These are phyloP conservation scores for Talaromyces sp. DNA, from an alignment of 2,329 filamentous ascomycete genomes.

Conservation along the genomic window DNA sequence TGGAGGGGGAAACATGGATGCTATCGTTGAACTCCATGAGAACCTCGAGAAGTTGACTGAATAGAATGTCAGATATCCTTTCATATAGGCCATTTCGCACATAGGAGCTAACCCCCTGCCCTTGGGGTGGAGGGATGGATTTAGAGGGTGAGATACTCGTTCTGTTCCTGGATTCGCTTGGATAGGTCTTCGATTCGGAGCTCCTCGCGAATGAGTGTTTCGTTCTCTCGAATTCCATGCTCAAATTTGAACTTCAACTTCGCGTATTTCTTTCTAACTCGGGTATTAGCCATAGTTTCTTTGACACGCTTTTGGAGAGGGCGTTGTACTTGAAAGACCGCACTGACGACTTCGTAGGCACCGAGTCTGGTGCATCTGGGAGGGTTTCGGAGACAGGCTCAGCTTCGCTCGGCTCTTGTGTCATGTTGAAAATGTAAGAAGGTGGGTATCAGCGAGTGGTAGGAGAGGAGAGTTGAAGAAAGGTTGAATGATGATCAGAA, in stretches of 20 bases:
- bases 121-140: too few relatives aligned
- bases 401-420: conserved; percentile 33
- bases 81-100: background rate
- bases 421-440: conserved; percentile 30
- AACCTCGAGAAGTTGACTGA: conserved; percentile 82
- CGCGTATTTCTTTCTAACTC: conserved; percentile 79
- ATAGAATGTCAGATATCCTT: conserved; percentile 15
- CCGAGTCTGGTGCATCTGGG: conserved; percentile 33
- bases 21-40: conserved; percentile 88
- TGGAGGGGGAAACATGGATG: conserved; percentile 72
- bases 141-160: conserved; percentile 66
- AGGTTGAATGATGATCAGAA: conserved; percentile 8
- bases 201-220: conserved; percentile 70
- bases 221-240: conserved; percentile 74
- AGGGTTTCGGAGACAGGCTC: conserved; percentile 33
- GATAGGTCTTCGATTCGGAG: conserved; percentile 78
- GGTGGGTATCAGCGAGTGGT: background rate
- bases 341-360: conserved; percentile 57
- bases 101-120: too few relatives aligned
- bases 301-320: background rate
- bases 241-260: conserved; percentile 81
- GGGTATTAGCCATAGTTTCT: conserved; percentile 16
- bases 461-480: conserved; percentile 1
- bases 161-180: conserved; percentile 83
- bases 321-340: conserved; percentile 66